Evolutionary conservation across 371 early-diverging fungal genomes (phyloP).

Genomic region (Mucor plumbeus): DNA sequence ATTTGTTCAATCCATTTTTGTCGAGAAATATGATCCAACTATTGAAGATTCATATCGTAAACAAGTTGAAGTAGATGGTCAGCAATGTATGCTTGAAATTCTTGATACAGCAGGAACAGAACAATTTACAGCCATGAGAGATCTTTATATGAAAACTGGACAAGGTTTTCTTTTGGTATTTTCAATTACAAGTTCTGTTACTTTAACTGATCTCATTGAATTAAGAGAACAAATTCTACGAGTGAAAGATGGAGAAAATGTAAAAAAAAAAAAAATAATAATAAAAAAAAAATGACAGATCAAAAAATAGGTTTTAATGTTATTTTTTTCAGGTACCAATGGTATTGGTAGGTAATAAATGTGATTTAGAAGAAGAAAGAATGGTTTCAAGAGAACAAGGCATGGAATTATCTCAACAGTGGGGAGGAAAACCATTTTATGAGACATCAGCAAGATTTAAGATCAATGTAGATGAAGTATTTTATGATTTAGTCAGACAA

Average conservation of each 20-base stretch:
- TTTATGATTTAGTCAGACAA: conserved; percentile 65
- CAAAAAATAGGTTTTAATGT: neutral
- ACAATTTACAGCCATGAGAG: conserved; percentile 92
- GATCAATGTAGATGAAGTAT: conserved; percentile 83
- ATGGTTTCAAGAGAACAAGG: conserved; percentile 75
- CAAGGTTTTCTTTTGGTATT: conserved; percentile 90
- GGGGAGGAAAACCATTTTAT: conserved; percentile 79
- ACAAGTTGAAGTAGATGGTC: conserved; percentile 85
- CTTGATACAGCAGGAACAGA: conserved; percentile 90
- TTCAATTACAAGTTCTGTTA: conserved; percentile 82
- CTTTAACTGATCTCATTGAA: conserved; percentile 81
- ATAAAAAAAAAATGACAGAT: neutral
- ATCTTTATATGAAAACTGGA: conserved; percentile 91
- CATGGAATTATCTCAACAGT: conserved; percentile 62
- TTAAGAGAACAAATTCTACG: conserved; percentile 81
- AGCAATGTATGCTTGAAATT: conserved; percentile 89
- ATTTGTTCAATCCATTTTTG: conserved; percentile 90
- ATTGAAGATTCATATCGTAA: conserved; percentile 92
- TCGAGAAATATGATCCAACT: conserved; percentile 91
- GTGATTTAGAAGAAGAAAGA: conserved; percentile 83
- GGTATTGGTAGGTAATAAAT: conserved; percentile 88
- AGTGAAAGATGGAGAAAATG: conserved; percentile 83
- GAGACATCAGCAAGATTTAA: conserved; percentile 88
- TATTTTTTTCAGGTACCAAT: conserved; percentile 72
- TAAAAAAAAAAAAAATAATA: conserved; percentile 43